phyloP scores from a whole-genome alignment of 2,329 filamentous ascomycete genomes.

The Sporothrix sp. region DNA sequence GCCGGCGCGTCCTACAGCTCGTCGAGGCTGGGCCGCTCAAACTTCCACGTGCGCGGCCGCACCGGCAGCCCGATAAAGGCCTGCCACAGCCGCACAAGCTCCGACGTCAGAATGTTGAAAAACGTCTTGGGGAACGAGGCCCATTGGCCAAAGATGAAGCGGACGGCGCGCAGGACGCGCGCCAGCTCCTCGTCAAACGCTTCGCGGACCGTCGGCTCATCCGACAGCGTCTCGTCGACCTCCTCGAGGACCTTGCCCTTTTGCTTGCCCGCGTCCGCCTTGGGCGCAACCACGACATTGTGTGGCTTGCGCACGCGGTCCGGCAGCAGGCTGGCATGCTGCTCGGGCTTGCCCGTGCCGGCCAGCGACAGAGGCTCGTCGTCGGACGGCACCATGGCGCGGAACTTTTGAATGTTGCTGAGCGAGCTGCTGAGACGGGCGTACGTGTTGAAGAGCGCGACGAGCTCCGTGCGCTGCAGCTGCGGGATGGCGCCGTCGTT shows the following conservation, averaged over 20 bases:
- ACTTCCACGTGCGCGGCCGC: constrained; percentile 36
- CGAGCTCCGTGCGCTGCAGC: constrained; percentile 81
- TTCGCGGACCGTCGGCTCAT: constrained; percentile 39
- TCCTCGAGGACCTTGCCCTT: constrained; percentile 25
- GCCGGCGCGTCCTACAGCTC: constrained; percentile 31
- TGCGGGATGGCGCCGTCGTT: constrained; percentile 51
- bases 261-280: constrained; percentile 20
- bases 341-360: constrained; percentile 19
- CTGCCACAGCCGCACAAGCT: constrained; percentile 38
- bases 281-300: constrained; percentile 26
- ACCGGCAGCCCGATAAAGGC: constrained; percentile 45
- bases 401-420: constrained; percentile 63
- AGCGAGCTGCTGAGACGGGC: constrained; percentile 77
- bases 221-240: not conserved
- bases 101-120: constrained; percentile 34
- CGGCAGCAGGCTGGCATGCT: constrained; percentile 22
- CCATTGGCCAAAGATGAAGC: constrained; percentile 64
- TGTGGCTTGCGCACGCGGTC: constrained; percentile 37
- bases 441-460: constrained; percentile 90
- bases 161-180: constrained; percentile 51
- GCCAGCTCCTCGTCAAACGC: constrained; percentile 53
- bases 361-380: too few species aligned
- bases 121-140: constrained; percentile 53
- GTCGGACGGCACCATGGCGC: constrained; percentile 38
- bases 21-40: constrained; percentile 35